phyloP scores from a whole-genome alignment of 2,329 filamentous ascomycete genomes.

The Knoxdaviesia proteae region DNA sequence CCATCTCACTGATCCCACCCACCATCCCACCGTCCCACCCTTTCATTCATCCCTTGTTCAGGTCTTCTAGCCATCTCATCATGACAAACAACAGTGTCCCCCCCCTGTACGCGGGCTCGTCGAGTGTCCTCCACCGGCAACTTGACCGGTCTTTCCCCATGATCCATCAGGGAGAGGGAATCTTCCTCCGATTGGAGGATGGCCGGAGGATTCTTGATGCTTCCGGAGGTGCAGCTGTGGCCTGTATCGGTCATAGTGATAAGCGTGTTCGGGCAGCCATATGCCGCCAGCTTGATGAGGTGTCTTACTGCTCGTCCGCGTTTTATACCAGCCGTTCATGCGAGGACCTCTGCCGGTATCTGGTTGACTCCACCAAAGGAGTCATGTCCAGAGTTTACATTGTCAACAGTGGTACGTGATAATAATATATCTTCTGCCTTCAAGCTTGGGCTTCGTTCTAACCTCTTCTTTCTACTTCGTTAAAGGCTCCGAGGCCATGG shows the following conservation, averaged over 20 bases:
- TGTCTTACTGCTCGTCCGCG: slow-evolving; percentile 20
- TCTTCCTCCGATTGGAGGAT: slow-evolving; percentile 8
- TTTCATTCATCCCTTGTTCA: too few species aligned
- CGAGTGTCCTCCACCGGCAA: slow-evolving; percentile 4
- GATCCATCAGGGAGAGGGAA: slow-evolving; percentile 5
- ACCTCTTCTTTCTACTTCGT: not conserved
- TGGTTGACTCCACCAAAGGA: slow-evolving; percentile 16
- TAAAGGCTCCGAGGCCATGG: slow-evolving; percentile 14
- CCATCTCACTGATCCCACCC: too few species aligned
- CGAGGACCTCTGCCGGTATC: slow-evolving; percentile 16
- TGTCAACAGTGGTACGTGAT: slow-evolving; percentile 14
- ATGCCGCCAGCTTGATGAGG: slow-evolving; percentile 24
- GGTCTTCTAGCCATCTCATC: too few species aligned
- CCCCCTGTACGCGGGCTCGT: not conserved
- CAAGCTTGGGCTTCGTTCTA: not conserved
- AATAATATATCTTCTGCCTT: not conserved
- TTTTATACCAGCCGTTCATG: slow-evolving; percentile 19
- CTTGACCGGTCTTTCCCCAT: slow-evolving; percentile 3
- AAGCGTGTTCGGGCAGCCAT: slow-evolving; percentile 38
- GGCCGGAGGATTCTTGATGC: slow-evolving; percentile 48
- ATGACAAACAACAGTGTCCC: too few species aligned
- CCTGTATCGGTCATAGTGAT: slow-evolving; percentile 48
- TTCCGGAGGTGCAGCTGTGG: slow-evolving; percentile 52
- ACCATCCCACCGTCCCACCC: too few species aligned
- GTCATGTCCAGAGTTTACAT: slow-evolving; percentile 17